Evolutionary conservation across 2,329 filamentous ascomycete genomes (phyloP), one percentile per base, ranked within the genome.

Genomic region (Paecilomyces variotii): DNA sequence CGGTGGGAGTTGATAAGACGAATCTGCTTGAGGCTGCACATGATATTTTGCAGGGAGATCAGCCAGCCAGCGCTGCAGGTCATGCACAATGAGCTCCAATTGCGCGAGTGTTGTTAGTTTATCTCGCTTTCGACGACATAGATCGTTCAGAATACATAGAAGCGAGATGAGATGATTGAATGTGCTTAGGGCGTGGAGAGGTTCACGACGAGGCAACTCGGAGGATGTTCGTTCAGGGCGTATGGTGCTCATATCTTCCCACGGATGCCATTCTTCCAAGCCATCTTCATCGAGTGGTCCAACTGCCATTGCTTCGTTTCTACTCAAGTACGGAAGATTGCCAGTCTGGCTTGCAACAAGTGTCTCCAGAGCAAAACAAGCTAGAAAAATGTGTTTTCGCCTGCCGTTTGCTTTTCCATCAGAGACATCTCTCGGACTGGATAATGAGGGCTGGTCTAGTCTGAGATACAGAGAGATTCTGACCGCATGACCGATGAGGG

Each of bases 221-320:
- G 66, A 65, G 24, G 66, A 62, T 27, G 64, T 61, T 27, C 66
- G 65, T 34, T 60, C 59, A 24, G 66, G 63, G 56, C 67, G 64
- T 60, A 75, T 62, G 26, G 70, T 68, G 34, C 74, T 73, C 61
- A 73, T 71, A 27, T 84, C 82, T 24, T 79, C 78, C 87, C 88
- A 90, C 0, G 85, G 84, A 63, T 88, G 84, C 87, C 87, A 90
- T 72, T 90, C 87, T 66, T 90, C 88, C 24, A 87, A 73, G 1
- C 85, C 85, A 64, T 88, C 84, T 68, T 89, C 86, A 26, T 83
- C 78, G 2, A 88, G 73, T 2, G 74, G 69, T 9, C 80, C 79
- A 30, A 79, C 68, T 39, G 72, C 70, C n/a, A 76, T 70, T 27
- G 83, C 68, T 55, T 83, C 79, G 10, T 76, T 74, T 28, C 27